phyloP scores from a whole-genome alignment of 164 flowering plant species.

The Aristolochia contorta region DNA sequence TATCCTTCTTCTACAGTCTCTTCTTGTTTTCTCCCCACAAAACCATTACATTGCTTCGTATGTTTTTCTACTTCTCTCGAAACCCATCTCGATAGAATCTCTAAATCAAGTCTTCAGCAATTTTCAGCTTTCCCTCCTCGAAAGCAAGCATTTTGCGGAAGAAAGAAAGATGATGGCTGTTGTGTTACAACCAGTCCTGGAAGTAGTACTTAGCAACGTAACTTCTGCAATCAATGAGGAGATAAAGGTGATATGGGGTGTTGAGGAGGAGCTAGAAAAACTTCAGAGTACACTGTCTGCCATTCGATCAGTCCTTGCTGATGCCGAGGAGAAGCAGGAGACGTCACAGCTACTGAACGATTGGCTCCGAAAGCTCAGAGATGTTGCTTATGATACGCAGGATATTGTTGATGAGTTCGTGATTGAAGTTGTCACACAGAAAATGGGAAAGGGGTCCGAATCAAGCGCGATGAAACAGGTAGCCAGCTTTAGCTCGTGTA shows the following conservation, averaged over 20 bases:
- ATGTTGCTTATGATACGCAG: conserved; percentile 5
- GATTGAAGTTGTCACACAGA: neutral
- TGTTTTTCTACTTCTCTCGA: too few species aligned
- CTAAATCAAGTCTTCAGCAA: too few species aligned
- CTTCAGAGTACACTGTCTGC: neutral
- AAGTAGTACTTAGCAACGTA: neutral
- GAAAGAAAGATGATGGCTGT: too few species aligned
- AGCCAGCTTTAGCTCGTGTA: neutral
- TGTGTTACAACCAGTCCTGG: too few species aligned
- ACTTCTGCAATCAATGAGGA: neutral
- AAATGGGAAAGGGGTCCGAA: neutral
- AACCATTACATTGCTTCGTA: too few species aligned
- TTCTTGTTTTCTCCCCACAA: too few species aligned
- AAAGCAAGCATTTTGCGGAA: too few species aligned
- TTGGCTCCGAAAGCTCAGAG: conserved; percentile 7
- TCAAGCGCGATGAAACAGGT: too few species aligned
- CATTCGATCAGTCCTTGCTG: conserved; percentile 1
- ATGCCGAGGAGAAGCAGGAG: conserved; percentile 5
- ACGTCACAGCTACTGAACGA: neutral
- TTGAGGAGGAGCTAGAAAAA: conserved; percentile 1
- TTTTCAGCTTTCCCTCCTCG: too few species aligned
- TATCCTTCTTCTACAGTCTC: too few species aligned
- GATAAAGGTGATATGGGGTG: conserved; percentile 4
- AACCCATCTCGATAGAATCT: too few species aligned
- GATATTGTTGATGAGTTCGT: conserved; percentile 3